Base-by-base conservation (phyloP, 345 rosid species). In the Eucalyptus microcorys region DNA sequence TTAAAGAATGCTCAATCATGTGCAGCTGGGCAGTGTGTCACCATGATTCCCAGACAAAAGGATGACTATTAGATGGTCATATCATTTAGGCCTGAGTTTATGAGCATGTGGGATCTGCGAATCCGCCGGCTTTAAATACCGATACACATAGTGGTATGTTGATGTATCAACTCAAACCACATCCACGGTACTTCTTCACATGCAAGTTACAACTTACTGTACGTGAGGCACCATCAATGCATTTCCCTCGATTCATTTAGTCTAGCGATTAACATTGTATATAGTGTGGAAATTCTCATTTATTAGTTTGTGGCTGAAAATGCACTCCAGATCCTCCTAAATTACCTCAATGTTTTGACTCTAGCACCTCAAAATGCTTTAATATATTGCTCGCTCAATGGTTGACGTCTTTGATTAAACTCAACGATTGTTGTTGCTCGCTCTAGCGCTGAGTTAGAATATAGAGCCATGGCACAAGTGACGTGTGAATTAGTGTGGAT, bases 11-110 rank as follows among this genome's bases (percentile, higher is more conserved):
- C 3, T 61, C 34, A 61, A 61, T 13, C 71, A 61, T 61, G 71
- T 61, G 0, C 47, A 61, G 37, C 43, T 15, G 83, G n/a, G 88
- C 32, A 34, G 52, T 76, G 37, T 64, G 37, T 55, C 30, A 30
- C 53, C 80, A 16, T 84, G 85, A 71, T 84, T 49, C 88, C 89
- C 45, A 64, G 88, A 87, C 88, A 87, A 48, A 53, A 52, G 86
- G 49, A 88, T 81, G 49, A 80, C 40, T 40, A 37, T 32, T 42
- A 30, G 34, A 61, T 13, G 34, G 71, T 14, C 71, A 61, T 61
- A 61, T 61, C 15, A 14, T 61, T 30, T 30, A 61, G 34, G 71
- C 71, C 34, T 30, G 37, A 30, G 71, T 61, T 61, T 61, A 61
- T 57, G n/a, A 57, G n/a, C n/a, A 57, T 30, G 71, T 14, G 71